Evolutionary conservation across 1,284 basidiomycete genomes (phyloP).

Genomic region (Tilletiaria anomala): DNA sequence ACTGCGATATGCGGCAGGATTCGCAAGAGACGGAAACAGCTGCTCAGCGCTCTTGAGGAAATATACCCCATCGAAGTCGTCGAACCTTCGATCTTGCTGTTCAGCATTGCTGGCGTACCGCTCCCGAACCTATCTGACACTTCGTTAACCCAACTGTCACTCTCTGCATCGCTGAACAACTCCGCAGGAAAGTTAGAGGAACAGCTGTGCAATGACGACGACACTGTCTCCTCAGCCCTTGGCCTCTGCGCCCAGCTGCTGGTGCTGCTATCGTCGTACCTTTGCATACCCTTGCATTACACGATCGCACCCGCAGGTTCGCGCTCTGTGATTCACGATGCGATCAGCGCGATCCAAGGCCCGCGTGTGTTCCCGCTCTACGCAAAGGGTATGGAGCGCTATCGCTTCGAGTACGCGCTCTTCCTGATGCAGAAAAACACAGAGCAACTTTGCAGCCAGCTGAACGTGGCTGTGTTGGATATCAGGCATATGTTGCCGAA

Average conservation of each 20-base stretch:
- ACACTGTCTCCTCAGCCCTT: slow-evolving; percentile 21
- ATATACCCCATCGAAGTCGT: slow-evolving; percentile 35
- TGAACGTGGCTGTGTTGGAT: slow-evolving; percentile 55
- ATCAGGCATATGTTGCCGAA: slow-evolving; percentile 92
- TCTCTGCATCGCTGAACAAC: neutral
- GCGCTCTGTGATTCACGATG: slow-evolving; percentile 25
- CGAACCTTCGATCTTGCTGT: slow-evolving; percentile 28
- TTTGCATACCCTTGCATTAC: slow-evolving; percentile 26
- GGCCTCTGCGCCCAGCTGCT: slow-evolving; percentile 33
- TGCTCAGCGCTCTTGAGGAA: slow-evolving; percentile 24
- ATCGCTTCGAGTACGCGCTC: slow-evolving; percentile 93
- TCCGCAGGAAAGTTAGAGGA: neutral
- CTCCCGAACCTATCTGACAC: slow-evolving; percentile 29
- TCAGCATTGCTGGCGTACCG: slow-evolving; percentile 26
- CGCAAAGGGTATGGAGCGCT: slow-evolving; percentile 81
- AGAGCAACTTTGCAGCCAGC: slow-evolving; percentile 46
- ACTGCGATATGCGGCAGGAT: too few relatives aligned
- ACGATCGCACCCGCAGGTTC: slow-evolving; percentile 28
- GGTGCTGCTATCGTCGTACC: slow-evolving; percentile 21
- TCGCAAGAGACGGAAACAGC: slow-evolving; percentile 11
- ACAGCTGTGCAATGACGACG: slow-evolving; percentile 10
- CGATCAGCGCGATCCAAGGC: slow-evolving; percentile 34
- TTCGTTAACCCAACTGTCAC: slow-evolving; percentile 3
- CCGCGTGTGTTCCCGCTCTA: slow-evolving; percentile 55
- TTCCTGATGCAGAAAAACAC: slow-evolving; percentile 95